phyloP scores from a whole-genome alignment of 108 stramenopile genomes.

The Cyclotella baltica region DNA sequence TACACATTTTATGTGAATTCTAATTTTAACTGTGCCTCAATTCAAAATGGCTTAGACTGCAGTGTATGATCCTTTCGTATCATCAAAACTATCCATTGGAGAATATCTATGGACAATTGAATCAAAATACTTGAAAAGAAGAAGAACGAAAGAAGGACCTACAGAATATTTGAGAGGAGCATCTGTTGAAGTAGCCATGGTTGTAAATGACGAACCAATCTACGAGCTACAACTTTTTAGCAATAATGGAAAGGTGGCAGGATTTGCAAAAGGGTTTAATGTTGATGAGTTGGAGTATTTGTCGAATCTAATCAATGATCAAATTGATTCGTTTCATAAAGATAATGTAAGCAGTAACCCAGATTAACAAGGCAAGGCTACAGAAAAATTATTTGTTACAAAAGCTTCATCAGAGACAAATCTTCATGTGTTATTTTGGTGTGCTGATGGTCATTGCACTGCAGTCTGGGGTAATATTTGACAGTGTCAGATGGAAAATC shows the following conservation, averaged over 20 bases:
- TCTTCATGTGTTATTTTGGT: too few relatives aligned
- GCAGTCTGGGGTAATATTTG: too few relatives aligned
- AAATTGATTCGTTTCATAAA: background rate
- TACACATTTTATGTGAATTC: background rate
- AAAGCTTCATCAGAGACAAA: too few relatives aligned
- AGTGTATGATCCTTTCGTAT: slow-evolving; percentile 40
- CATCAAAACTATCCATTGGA: slow-evolving; percentile 39
- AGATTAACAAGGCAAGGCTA: too few relatives aligned
- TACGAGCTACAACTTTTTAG: slow-evolving; percentile 24
- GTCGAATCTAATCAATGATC: background rate
- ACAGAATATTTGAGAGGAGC: slow-evolving; percentile 41
- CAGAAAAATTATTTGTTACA: too few relatives aligned
- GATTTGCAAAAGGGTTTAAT: too few relatives aligned
- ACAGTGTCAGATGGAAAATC: too few relatives aligned
- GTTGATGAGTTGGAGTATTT: slow-evolving; percentile 1
- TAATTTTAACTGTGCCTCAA: background rate
- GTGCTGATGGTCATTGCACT: too few relatives aligned
- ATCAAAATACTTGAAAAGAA: slow-evolving; percentile 22
- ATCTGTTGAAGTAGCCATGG: slow-evolving; percentile 24
- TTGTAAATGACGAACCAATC: slow-evolving; percentile 33
- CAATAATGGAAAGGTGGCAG: background rate
- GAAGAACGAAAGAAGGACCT: slow-evolving; percentile 22
- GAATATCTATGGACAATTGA: slow-evolving; percentile 47
- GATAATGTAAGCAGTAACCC: background rate
- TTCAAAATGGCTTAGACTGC: slow-evolving; percentile 13